phyloP scores from a whole-genome alignment of 2,329 filamentous ascomycete genomes.

The Nannizziopsis arthrosporioides region DNA sequence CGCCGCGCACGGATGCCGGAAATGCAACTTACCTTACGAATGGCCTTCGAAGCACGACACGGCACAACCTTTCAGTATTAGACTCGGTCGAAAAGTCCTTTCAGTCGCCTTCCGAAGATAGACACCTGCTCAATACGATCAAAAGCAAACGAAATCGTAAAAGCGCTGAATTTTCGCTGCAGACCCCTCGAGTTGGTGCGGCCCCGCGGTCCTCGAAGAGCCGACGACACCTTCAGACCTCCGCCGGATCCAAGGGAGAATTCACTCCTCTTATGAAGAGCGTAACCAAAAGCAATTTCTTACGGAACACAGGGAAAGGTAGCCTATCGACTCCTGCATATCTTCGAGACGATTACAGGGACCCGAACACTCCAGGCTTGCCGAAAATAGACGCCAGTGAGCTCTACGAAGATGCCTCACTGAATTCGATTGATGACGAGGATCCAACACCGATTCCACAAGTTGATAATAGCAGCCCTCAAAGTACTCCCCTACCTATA shows the following conservation, averaged over 20 bases:
- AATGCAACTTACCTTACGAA: constrained; percentile 70
- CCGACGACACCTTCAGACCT: constrained; percentile 57
- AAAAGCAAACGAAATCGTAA: constrained; percentile 49
- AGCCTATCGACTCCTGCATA: constrained; percentile 58
- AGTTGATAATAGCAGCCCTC: constrained; percentile 63
- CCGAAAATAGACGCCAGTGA: constrained; percentile 60
- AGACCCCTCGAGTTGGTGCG: constrained; percentile 63
- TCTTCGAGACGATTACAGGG: constrained; percentile 48
- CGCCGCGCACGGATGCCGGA: constrained; percentile 69
- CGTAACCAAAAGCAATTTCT: constrained; percentile 55
- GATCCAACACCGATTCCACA: constrained; percentile 64
- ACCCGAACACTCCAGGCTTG: constrained; percentile 62
- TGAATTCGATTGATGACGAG: constrained; percentile 50
- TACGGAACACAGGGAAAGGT: constrained; percentile 44
- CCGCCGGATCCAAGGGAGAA: constrained; percentile 50
- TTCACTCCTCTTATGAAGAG: constrained; percentile 90
- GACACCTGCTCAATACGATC: constrained; percentile 64
- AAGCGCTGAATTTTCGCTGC: constrained; percentile 46
- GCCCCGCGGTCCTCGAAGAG: constrained; percentile 38
- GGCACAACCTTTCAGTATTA: constrained; percentile 41
- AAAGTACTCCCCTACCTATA: constrained; percentile 69
- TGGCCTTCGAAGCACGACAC: constrained; percentile 45
- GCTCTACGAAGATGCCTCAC: constrained; percentile 52
- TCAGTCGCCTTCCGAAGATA: constrained; percentile 63
- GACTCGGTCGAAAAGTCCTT: constrained; percentile 86